Conservation (phyloP, 495 filamentous ascomycete genomes). For the Penicillium crystallinum region DNA sequence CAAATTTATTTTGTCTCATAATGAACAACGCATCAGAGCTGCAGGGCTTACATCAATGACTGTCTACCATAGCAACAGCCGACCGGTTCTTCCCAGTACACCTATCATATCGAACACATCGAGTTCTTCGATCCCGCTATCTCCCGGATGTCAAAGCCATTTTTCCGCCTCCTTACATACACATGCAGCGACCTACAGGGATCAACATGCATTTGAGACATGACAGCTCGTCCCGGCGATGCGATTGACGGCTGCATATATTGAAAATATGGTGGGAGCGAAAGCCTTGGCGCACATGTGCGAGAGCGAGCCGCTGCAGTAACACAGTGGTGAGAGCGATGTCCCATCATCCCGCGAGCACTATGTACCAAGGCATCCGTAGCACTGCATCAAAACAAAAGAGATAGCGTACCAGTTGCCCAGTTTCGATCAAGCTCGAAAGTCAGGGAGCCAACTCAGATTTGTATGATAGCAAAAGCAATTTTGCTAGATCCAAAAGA, state of each 20-base stretch:
- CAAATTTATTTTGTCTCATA: neutral
- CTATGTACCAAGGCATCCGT: neutral
- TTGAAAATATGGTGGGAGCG: neutral
- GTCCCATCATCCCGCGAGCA: neutral
- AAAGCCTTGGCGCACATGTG: neutral
- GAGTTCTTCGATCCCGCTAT: neutral
- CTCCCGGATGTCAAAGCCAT: neutral
- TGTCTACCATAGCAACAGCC: neutral
- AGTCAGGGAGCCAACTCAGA: too few relatives aligned
- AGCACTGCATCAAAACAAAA: neutral
- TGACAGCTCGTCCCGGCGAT: neutral
- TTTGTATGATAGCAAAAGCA: too few relatives aligned
- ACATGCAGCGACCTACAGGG: neutral
- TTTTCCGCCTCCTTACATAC: neutral
- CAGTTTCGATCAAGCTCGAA: neutral
- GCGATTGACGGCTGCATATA: neutral
- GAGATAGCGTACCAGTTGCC: neutral
- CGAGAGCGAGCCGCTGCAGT: constrained; percentile 1
- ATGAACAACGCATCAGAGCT: neutral
- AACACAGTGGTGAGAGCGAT: neutral
- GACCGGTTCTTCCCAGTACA: neutral
- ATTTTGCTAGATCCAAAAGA: too few relatives aligned
- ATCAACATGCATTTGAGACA: neutral
- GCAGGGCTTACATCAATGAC: neutral
- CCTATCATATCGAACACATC: neutral